These are phyloP conservation scores for Macadamia integrifolia DNA, from an alignment of 164 flowering plant genomes.

Conservation along the genomic window DNA sequence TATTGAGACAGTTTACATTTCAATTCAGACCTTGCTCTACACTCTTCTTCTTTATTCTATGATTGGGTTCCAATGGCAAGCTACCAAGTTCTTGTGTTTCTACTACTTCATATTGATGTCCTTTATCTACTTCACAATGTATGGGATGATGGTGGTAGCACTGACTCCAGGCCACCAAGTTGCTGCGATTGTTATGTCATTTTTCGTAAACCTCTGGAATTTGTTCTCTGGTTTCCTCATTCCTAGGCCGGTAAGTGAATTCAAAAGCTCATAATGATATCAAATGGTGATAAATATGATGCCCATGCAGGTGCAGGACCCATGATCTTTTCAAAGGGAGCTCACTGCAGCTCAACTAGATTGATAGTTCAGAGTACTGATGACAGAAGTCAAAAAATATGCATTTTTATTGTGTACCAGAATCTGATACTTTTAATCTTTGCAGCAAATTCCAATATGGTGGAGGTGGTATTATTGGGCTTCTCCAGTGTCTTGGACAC, in stretches of 20 bases:
- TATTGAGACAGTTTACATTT: conserved; percentile 43
- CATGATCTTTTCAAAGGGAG: neutral
- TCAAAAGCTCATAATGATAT: neutral
- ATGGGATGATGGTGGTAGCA: conserved; percentile 61
- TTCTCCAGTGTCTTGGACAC: conserved; percentile 46
- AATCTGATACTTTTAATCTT: neutral
- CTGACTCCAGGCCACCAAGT: conserved; percentile 45
- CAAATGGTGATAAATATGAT: neutral
- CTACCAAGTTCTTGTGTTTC: conserved; percentile 41
- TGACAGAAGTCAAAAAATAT: neutral
- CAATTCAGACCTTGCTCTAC: conserved; percentile 42
- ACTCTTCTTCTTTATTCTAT: conserved; percentile 42
- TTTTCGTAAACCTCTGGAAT: conserved; percentile 54
- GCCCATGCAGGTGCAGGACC: neutral
- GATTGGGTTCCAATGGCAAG: conserved; percentile 47
- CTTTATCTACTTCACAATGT: conserved; percentile 40
- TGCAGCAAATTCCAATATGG: conserved; percentile 42
- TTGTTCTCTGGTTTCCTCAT: conserved; percentile 60
- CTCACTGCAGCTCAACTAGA: neutral
- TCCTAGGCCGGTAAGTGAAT: conserved; percentile 38
- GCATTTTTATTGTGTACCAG: neutral
- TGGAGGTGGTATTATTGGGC: conserved; percentile 64
- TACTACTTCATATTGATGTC: conserved; percentile 49
- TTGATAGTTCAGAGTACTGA: neutral
- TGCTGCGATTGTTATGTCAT: conserved; percentile 48